phyloP scores from a whole-genome alignment of 23 red algal genomes.

The Porphyridium purpureum region DNA sequence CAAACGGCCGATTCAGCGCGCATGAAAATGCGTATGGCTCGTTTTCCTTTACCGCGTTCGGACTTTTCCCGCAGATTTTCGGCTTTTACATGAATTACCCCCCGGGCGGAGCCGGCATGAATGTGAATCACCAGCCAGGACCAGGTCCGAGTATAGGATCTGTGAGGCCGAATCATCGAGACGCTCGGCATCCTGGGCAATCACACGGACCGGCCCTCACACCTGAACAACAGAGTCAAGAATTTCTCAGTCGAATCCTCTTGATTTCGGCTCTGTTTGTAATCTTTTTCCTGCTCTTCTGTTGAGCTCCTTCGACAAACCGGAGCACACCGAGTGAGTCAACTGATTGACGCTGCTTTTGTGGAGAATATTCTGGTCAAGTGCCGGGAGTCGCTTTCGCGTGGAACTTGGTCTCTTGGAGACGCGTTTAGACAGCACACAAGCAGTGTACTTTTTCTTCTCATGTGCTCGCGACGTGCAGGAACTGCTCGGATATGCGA shows the following conservation, averaged over 20 bases:
- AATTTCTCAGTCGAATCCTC: not conserved
- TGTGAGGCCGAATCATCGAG: not conserved
- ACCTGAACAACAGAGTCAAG: not conserved
- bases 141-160: no score
- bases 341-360: no score
- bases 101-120: not conserved
- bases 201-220: not conserved
- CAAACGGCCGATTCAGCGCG: conserved; percentile 31
- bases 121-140: no score
- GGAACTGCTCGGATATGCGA: no score
- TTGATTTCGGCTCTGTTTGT: not conserved
- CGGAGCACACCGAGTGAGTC: no score
- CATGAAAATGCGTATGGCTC: conserved; percentile 13
- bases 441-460: no score
- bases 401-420: no score
- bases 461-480: no score
- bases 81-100: conserved; percentile 76
- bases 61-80: conserved; percentile 70
- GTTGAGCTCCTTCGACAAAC: no score
- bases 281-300: conserved; percentile 1
- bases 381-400: no score
- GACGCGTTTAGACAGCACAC: no score
- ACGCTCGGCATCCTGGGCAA: not conserved
- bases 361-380: no score
- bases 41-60: conserved; percentile 35